These are phyloP conservation scores for Lojkania enalia DNA, from an alignment of 2,329 filamentous ascomycete genomes.

Conservation along the genomic window DNA sequence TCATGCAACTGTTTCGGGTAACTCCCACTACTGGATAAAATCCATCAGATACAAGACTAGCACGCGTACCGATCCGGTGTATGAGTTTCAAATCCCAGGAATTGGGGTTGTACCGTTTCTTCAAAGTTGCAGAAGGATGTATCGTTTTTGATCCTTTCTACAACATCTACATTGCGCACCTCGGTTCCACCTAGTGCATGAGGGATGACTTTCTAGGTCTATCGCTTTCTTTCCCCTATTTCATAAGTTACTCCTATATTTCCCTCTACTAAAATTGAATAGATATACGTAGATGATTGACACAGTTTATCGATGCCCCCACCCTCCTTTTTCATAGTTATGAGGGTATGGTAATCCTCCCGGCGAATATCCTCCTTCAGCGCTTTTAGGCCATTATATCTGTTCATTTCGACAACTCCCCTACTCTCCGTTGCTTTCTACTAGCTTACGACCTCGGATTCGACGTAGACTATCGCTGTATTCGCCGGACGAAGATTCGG, in stretches of 20 bases:
- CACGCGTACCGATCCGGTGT: not conserved
- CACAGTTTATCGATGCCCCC: not conserved
- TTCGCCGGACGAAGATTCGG: no score
- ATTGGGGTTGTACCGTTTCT: not conserved
- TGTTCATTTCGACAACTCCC: not conserved
- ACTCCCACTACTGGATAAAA: not conserved
- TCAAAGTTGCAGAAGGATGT: not conserved
- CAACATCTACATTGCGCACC: no score
- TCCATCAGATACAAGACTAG: not conserved
- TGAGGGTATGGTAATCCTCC: not conserved
- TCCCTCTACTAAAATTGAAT: no score
- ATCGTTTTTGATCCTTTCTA: no score
- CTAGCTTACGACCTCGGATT: no score
- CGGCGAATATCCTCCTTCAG: not conserved
- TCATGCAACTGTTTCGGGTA: not conserved
- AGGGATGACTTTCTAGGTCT: no score
- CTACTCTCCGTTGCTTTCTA: no score
- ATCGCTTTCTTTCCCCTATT: no score
- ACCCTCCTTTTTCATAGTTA: not conserved
- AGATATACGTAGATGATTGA: not conserved
- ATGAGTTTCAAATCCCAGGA: not conserved
- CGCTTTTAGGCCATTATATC: not conserved
- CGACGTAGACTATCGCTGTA: no score
- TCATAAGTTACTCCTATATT: no score
- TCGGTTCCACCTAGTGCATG: no score